phyloP scores from a whole-genome alignment of 257 asterid species.

The Anisodus tanguticus region DNA sequence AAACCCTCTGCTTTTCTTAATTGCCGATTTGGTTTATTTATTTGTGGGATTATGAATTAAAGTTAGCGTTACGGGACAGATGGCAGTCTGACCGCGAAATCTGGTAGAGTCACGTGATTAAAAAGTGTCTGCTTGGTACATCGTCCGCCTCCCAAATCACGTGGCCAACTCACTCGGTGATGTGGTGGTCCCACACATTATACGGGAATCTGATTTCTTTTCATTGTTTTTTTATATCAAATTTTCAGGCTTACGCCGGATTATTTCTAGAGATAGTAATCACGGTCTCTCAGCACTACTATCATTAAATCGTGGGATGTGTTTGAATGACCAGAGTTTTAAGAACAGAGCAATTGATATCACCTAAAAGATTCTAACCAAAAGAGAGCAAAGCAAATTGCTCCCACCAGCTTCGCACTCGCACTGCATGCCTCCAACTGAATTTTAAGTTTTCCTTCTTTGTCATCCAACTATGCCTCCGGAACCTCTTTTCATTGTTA shows the following conservation, averaged over 20 bases:
- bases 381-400: too few species aligned
- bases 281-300: too few species aligned
- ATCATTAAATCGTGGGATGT: too few species aligned
- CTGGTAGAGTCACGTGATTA: constrained; percentile 74
- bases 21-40: not conserved
- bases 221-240: not conserved
- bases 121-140: constrained; percentile 61
- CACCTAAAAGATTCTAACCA: too few species aligned
- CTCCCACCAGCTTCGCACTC: too few species aligned
- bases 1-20: not conserved
- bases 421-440: too few species aligned
- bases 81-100: constrained; percentile 47
- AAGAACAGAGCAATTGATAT: too few species aligned
- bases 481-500: not conserved
- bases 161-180: constrained; percentile 84
- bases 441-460: too few species aligned
- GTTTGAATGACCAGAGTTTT: too few species aligned
- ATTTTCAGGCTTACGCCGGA: too few species aligned
- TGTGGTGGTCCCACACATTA: constrained; percentile 44
- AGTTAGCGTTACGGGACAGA: constrained; percentile 34
- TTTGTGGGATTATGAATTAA: not conserved
- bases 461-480: too few species aligned
- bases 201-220: constrained; percentile 28
- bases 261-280: too few species aligned
- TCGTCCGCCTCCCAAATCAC: constrained; percentile 79